Evolutionary conservation across 192 early-diverging fungal genomes (phyloP).

Genomic region (Coemansia aciculifera): DNA sequence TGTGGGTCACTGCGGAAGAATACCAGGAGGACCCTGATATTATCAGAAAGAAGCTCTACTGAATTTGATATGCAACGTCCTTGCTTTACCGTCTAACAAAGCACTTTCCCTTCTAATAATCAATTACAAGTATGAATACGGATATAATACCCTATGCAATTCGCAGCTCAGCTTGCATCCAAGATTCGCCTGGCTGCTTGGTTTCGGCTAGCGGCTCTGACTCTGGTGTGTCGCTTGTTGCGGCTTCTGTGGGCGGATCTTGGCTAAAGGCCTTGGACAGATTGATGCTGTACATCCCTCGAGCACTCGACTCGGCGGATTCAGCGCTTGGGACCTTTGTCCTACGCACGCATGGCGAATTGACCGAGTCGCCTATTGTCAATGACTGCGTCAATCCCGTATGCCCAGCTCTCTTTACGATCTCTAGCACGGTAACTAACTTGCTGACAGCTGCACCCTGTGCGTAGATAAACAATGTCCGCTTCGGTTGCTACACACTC

Average conservation of each 20-base stretch:
- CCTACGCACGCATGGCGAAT: constrained; percentile 7
- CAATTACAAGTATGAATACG: background rate
- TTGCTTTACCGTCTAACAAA: background rate
- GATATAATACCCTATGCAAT: background rate
- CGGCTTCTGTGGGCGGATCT: background rate
- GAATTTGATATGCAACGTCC: constrained; percentile 9
- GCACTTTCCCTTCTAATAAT: background rate
- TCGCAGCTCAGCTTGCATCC: constrained; percentile 29
- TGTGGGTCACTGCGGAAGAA: constrained; percentile 99
- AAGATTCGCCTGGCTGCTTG: constrained; percentile 6
- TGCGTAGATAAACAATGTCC: constrained; percentile 29
- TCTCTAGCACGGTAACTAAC: constrained; percentile 40
- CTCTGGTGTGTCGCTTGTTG: background rate
- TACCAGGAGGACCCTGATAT: constrained; percentile 96
- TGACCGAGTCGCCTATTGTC: constrained; percentile 16
- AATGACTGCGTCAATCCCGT: background rate
- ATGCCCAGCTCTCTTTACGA: constrained; percentile 31
- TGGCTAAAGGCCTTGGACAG: constrained; percentile 3
- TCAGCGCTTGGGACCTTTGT: background rate
- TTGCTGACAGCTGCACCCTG: constrained; percentile 43
- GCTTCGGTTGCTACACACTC: background rate
- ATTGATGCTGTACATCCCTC: constrained; percentile 17
- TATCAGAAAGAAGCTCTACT: constrained; percentile 79
- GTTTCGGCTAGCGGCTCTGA: background rate
- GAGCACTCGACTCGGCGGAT: background rate